A percentile compares a stretch with the other conserved stretches of the same genome.
Conservation (phyloP, 176 grass and related monocot genomes). For the Tuctoria greenei region DNA sequence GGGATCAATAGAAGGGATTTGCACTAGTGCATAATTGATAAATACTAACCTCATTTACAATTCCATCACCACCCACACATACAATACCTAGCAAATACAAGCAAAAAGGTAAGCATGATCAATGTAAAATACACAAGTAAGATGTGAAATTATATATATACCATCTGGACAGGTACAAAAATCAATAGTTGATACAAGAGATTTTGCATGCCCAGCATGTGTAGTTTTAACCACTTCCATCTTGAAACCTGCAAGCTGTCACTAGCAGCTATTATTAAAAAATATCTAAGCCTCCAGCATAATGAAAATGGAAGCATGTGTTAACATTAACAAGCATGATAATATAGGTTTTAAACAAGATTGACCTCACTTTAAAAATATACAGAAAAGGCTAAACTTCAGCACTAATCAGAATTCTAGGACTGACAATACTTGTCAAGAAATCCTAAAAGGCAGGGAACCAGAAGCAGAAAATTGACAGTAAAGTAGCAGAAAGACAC, state of each 20-base stretch:
- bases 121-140: slow-evolving; percentile 34
- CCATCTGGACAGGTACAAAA: slow-evolving; percentile 92
- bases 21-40: slow-evolving; percentile 20
- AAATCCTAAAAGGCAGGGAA: slow-evolving; percentile 18
- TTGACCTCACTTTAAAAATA: background rate
- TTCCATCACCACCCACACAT: slow-evolving; percentile 96
- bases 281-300: slow-evolving; percentile 18
- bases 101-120: slow-evolving; percentile 38
- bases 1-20: slow-evolving; percentile 9
- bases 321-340: slow-evolving; percentile 21
- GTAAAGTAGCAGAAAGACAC: slow-evolving; percentile 16
- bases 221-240: slow-evolving; percentile 94
- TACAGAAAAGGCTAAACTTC: slow-evolving; percentile 21
- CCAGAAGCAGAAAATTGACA: slow-evolving; percentile 15
- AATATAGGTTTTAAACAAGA: background rate
- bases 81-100: slow-evolving; percentile 73
- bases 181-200: slow-evolving; percentile 78
- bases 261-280: slow-evolving; percentile 44
- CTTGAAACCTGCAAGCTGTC: slow-evolving; percentile 98
- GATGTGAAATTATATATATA: slow-evolving; percentile 59
- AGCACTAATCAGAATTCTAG: slow-evolving; percentile 21
- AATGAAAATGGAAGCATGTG: background rate
- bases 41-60: slow-evolving; percentile 91
- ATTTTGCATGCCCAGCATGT: slow-evolving; percentile 96
- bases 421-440: slow-evolving; percentile 16